Percentiles rank a stretch among this genome's conserved stretches.
These are phyloP conservation scores for Hygrocybe coccinea DNA, from an alignment of 768 basidiomycete genomes.

Conservation along the genomic window DNA sequence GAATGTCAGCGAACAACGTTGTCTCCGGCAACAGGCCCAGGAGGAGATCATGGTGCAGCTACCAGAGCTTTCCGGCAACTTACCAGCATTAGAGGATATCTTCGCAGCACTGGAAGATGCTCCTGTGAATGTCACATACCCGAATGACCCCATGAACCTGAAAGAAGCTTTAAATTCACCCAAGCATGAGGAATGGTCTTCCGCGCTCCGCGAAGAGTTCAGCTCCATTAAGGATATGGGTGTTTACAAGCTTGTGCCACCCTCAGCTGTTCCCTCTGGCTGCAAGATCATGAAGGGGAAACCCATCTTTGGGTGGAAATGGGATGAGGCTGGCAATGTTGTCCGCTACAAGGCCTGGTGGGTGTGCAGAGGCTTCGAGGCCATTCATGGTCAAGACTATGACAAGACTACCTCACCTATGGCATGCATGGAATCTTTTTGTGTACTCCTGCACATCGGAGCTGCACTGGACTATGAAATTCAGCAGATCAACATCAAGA, in stretches of 20 bases:
- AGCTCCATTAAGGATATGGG: constrained; percentile 22
- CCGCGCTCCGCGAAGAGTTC: constrained; percentile 20
- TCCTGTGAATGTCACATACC: not conserved
- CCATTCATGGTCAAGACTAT: no score
- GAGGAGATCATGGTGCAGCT: not conserved
- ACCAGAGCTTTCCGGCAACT: not conserved
- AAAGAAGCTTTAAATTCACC: constrained; percentile 21
- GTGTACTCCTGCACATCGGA: no score
- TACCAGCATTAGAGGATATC: not conserved
- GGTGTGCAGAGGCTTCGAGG: no score
- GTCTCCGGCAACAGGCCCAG: not conserved
- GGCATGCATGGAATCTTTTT: no score
- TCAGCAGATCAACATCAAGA: no score
- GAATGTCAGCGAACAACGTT: not conserved
- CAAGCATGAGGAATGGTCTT: constrained; percentile 18
- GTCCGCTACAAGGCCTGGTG: constrained; percentile 30
- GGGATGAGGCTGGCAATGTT: constrained; percentile 24
- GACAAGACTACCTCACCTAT: no score
- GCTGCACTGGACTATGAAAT: no score
- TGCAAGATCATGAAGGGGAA: constrained; percentile 30
- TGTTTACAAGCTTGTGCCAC: constrained; percentile 25
- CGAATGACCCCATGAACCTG: constrained; percentile 10
- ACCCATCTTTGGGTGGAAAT: constrained; percentile 29
- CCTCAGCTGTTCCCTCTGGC: constrained; percentile 12
- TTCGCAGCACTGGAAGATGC: not conserved